Percentiles rank a stretch among this genome's conserved stretches.
phyloP scores from a whole-genome alignment of 2,329 filamentous ascomycete species.

The Aspergillus pseudoglaucus region DNA sequence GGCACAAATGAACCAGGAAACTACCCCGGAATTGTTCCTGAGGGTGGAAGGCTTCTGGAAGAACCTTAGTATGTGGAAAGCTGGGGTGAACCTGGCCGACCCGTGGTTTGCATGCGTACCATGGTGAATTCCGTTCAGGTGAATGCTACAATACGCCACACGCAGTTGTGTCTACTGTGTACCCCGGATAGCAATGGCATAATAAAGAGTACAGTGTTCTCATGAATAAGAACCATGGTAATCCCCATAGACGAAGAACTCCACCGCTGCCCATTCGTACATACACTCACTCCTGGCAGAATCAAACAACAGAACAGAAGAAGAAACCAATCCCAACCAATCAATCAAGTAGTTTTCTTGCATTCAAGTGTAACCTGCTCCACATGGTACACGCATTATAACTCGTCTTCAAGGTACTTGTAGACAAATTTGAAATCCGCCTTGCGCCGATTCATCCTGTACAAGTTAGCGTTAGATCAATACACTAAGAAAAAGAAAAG shows the following conservation, averaged over 20 bases:
- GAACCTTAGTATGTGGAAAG: neutral
- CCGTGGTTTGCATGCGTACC: neutral
- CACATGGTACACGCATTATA: slow-evolving; percentile 41
- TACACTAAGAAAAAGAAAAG: slow-evolving; percentile 10
- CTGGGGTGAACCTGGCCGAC: neutral
- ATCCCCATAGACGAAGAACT: slow-evolving; percentile 14
- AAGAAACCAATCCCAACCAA: slow-evolving; percentile 1
- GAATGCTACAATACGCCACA: neutral
- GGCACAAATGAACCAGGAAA: neutral
- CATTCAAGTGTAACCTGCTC: slow-evolving; percentile 1
- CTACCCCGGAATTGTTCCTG: neutral
- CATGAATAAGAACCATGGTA: neutral
- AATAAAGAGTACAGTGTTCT: neutral
- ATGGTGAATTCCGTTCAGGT: neutral
- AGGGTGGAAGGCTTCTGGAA: neutral
- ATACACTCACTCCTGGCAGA: slow-evolving; percentile 22
- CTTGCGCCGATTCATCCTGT: slow-evolving; percentile 96
- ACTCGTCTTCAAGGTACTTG: slow-evolving; percentile 93
- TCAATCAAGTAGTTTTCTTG: slow-evolving; percentile 1
- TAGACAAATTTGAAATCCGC: slow-evolving; percentile 98
- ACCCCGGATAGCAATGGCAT: neutral
- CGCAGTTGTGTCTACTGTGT: too few species aligned
- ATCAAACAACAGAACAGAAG: slow-evolving; percentile 2
- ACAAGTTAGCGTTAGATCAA: slow-evolving; percentile 5
- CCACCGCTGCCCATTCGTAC: slow-evolving; percentile 25